phyloP scores from a whole-genome alignment of 768 basidiomycete species.

The Mycena indigotica region DNA sequence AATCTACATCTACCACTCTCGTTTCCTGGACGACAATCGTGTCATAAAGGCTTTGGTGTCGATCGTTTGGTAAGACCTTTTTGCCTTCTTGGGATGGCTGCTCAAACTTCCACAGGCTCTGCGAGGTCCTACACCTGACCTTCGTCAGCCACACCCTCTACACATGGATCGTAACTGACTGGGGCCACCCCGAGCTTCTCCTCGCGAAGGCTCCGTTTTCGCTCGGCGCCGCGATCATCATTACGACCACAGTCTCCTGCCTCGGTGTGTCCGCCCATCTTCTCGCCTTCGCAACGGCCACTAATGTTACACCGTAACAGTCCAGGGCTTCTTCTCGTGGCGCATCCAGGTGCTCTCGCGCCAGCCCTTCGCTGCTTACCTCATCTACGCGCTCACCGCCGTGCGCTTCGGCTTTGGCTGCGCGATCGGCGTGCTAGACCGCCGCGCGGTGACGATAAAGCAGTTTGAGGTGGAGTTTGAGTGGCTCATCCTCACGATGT shows the following conservation, averaged over 20 bases:
- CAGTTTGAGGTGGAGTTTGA: neutral
- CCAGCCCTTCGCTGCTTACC: neutral
- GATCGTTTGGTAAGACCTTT: neutral
- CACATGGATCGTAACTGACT: neutral
- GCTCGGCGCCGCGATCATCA: neutral
- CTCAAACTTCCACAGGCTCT: neutral
- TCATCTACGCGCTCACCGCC: neutral
- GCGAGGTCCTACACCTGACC: neutral
- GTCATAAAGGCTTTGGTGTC: conserved; percentile 1
- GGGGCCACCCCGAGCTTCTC: neutral
- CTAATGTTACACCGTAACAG: neutral
- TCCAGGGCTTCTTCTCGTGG: too few species aligned
- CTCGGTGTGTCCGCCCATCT: neutral
- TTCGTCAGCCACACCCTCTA: neutral
- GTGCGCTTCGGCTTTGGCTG: neutral
- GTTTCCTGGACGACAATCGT: conserved; percentile 4
- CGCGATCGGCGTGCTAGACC: neutral
- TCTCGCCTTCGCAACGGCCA: neutral
- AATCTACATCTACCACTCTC: conserved; percentile 5
- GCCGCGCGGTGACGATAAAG: neutral
- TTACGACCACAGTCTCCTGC: neutral
- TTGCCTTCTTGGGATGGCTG: neutral
- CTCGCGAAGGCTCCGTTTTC: neutral
- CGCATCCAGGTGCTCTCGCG: neutral
- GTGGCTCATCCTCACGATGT: neutral